Evolutionary conservation across 805 yeast genomes (phyloP).

Genomic region (Candida railenensis): DNA sequence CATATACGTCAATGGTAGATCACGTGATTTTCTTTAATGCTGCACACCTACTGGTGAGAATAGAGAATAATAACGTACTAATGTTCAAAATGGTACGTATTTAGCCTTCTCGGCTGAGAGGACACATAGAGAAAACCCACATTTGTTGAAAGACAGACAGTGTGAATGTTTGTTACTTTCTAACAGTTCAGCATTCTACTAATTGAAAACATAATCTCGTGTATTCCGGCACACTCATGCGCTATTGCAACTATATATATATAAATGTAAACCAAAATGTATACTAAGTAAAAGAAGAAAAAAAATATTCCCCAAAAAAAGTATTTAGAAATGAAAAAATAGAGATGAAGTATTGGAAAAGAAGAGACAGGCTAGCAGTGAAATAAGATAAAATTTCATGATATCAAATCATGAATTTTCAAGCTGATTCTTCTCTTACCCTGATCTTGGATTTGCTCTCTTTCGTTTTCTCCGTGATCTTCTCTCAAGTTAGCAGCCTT

Average conservation of each 20-base stretch:
- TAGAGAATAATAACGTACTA: too few species aligned
- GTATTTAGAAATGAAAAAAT: not conserved
- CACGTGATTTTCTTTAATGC: not conserved
- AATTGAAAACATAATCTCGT: not conserved
- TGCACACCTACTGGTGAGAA: not conserved
- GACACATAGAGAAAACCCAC: too few species aligned
- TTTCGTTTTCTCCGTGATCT: not conserved
- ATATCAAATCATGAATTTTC: slow-evolving; percentile 30
- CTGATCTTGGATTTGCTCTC: not conserved
- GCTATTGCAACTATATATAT: not conserved
- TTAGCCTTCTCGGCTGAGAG: too few species aligned
- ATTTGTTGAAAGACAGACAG: too few species aligned
- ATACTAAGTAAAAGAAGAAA: not conserved
- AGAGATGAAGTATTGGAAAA: not conserved
- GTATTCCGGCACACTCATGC: not conserved
- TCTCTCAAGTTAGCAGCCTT: slow-evolving; percentile 25
- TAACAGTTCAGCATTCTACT: too few species aligned
- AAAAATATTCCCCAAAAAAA: not conserved
- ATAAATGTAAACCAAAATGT: not conserved
- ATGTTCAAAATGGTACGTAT: too few species aligned
- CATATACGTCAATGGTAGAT: not conserved
- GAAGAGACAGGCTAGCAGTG: not conserved
- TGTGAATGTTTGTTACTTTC: too few species aligned
- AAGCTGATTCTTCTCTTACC: slow-evolving; percentile 17
- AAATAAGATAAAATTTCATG: too few species aligned